Evolutionary conservation across 148 eudicot species (phyloP).

Genomic region (Hydrangea macrophylla): DNA sequence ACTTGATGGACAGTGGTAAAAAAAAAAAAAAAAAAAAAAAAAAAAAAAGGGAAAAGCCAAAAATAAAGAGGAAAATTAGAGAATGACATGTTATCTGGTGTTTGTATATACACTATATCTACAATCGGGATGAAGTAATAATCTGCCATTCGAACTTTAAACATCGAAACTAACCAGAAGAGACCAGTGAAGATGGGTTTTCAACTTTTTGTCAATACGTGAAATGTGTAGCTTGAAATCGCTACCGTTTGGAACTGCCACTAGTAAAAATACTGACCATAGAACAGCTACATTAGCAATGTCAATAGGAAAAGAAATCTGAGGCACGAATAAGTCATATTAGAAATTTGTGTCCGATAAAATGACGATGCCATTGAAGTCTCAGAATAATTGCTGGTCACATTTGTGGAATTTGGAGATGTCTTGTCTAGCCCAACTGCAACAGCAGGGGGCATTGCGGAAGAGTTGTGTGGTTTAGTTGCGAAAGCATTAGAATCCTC

Average conservation of each 20-base stretch:
- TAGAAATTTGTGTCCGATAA: constrained; percentile 12
- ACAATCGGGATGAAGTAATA: not conserved
- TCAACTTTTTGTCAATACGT: not conserved
- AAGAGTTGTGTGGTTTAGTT: constrained; percentile 28
- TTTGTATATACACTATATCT: not conserved
- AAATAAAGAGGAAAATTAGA: not conserved
- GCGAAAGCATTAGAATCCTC: constrained; percentile 25
- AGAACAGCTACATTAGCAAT: constrained; percentile 3
- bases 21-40: not conserved
- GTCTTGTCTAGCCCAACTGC: constrained; percentile 24
- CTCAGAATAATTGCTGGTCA: constrained; percentile 5
- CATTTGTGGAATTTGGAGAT: constrained; percentile 14
- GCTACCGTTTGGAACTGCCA: not conserved
- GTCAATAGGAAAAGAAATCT: constrained; percentile 16
- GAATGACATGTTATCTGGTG: not conserved
- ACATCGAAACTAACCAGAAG: not conserved
- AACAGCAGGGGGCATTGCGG: constrained; percentile 41
- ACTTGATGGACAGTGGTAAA: too few relatives aligned
- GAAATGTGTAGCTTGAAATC: not conserved
- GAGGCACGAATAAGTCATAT: constrained; percentile 11
- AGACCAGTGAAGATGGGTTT: not conserved
- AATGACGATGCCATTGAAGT: constrained; percentile 26
- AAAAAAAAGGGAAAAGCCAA: not conserved
- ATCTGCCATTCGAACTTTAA: not conserved
- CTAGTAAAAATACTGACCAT: not conserved